A percentile compares a stretch with the other conserved stretches of the same genome.
Evolutionary conservation across 257 asterid species (phyloP).

Genomic region (Solanum sparsipilum): DNA sequence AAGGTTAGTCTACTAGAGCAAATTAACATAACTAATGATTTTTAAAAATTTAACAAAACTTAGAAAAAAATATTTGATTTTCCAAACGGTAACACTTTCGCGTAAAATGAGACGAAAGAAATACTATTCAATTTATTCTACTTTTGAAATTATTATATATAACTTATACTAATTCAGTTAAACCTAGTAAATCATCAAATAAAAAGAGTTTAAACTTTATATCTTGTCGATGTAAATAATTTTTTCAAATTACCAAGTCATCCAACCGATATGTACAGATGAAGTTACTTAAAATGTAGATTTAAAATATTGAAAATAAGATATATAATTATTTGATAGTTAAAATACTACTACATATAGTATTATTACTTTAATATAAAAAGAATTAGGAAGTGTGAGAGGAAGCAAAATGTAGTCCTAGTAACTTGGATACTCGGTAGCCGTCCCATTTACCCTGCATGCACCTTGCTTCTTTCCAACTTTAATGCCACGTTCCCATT

Average conservation of each 20-base stretch:
- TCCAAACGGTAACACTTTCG: rapidly evolving
- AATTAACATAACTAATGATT: background rate
- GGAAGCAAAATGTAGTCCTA: conserved; percentile 1
- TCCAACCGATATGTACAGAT: background rate
- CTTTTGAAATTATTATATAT: background rate
- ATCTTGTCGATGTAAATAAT: background rate
- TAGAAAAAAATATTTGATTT: background rate
- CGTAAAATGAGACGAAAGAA: background rate
- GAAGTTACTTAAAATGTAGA: background rate
- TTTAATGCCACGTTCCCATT: background rate
- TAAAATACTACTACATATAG: background rate
- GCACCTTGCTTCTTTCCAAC: background rate
- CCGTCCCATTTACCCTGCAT: conserved; percentile 1
- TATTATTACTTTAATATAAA: background rate
- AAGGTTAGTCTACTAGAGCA: background rate
- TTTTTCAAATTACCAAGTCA: background rate
- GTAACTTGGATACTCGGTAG: conserved; percentile 19
- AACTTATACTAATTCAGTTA: background rate
- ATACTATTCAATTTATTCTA: background rate
- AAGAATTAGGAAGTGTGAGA: background rate
- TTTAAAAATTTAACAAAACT: background rate
- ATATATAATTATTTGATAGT: background rate
- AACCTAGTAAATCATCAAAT: background rate
- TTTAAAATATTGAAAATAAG: background rate
- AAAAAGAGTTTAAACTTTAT: background rate